A percentile compares a stretch with the other conserved stretches of the same genome.
These are phyloP conservation scores for Eutrema salsugineum DNA, from an alignment of 441 rosid species.

Conservation along the genomic window DNA sequence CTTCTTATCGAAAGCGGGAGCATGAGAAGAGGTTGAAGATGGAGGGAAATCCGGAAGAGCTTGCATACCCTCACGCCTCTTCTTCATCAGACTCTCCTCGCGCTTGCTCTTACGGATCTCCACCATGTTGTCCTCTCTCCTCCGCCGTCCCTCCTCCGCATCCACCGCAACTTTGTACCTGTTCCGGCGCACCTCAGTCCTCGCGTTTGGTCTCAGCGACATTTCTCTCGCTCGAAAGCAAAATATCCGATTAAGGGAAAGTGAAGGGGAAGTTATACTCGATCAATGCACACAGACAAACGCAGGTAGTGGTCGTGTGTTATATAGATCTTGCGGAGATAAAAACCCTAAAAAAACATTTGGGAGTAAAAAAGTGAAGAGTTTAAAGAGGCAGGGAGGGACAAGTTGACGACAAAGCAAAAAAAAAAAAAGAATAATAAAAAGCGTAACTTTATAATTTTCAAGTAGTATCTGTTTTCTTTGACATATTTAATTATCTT, in stretches of 20 bases:
- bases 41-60: conserved; percentile 51
- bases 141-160: conserved; percentile 86
- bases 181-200: conserved; percentile 75
- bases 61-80: conserved; percentile 79
- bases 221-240: conserved; percentile 30
- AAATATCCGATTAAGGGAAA: neutral
- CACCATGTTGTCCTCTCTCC: conserved; percentile 93
- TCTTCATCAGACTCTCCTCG: conserved; percentile 84
- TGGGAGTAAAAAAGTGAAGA: conserved; percentile 1
- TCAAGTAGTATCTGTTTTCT: too few species aligned
- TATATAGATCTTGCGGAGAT: conserved; percentile 8
- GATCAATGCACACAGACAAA: conserved; percentile 5
- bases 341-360: conserved; percentile 9
- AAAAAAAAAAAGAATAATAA: too few species aligned
- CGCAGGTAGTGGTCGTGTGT: neutral
- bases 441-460: too few species aligned
- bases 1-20: conserved; percentile 63
- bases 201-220: conserved; percentile 85
- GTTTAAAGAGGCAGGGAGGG: neutral
- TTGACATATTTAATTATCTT: too few species aligned
- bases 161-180: conserved; percentile 88
- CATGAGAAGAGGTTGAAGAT: conserved; percentile 41
- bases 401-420: neutral
- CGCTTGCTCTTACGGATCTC: conserved; percentile 92
- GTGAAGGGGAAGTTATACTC: neutral